Percentiles rank a stretch among this genome's conserved stretches.
phyloP scores from a whole-genome alignment of 179 eudicot genomes.

The Nepenthes alata region DNA sequence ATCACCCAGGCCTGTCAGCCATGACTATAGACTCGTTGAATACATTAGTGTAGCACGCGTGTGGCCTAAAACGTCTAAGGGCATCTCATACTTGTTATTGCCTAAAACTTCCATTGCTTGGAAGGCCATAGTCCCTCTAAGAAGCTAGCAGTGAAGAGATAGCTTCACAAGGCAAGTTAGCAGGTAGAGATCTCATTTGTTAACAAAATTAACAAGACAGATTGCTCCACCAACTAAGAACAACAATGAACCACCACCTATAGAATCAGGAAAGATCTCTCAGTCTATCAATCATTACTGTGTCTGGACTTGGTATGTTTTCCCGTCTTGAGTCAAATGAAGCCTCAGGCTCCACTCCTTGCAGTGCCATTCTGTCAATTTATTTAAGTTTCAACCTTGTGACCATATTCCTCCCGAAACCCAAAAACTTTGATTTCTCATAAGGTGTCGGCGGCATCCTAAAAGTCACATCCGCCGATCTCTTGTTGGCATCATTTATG shows the following conservation, averaged over 20 bases:
- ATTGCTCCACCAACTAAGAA: constrained; percentile 68
- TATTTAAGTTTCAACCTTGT: constrained; percentile 44
- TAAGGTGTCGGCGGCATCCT: constrained; percentile 10
- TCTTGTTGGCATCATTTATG: constrained; percentile 83
- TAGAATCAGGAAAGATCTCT: constrained; percentile 25
- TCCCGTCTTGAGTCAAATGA: too few relatives aligned
- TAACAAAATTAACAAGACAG: constrained; percentile 61
- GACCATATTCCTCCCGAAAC: constrained; percentile 62
- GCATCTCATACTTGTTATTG: constrained; percentile 33
- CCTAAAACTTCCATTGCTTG: constrained; percentile 32
- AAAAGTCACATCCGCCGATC: constrained; percentile 62
- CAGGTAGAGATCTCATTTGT: constrained; percentile 57
- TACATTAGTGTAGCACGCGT: constrained; percentile 45
- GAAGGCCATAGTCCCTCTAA: constrained; percentile 35
- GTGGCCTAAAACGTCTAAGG: constrained; percentile 36
- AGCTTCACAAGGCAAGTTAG: constrained; percentile 13
- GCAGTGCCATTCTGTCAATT: too few relatives aligned
- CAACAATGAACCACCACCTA: constrained; percentile 54
- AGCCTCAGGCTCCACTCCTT: too few relatives aligned
- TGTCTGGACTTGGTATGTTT: too few relatives aligned
- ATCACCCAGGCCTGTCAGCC: constrained; percentile 41
- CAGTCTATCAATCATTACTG: too few relatives aligned
- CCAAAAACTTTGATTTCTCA: constrained; percentile 53
- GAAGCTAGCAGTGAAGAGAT: constrained; percentile 22
- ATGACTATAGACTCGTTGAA: constrained; percentile 51